phyloP scores from a whole-genome alignment of 2,329 filamentous ascomycete genomes.

The Cordyceps cateniannulata region DNA sequence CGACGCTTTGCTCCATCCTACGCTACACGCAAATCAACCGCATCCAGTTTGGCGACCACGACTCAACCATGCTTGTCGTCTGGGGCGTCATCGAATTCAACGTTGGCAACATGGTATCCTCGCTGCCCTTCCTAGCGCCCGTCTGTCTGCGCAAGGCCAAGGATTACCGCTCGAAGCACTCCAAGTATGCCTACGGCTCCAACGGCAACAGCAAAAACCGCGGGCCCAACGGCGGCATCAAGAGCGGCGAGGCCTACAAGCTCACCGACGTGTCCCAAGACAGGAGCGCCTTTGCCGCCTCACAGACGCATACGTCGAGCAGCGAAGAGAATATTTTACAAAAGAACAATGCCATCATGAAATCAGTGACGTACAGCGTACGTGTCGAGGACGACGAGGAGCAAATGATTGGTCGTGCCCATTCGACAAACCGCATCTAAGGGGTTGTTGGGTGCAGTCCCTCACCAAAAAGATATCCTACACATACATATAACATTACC shows the following conservation, averaged over 20 bases:
- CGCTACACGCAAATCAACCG: constrained; percentile 44
- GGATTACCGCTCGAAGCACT: constrained; percentile 34
- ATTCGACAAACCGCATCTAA: neutral
- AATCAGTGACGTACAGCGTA: constrained; percentile 37
- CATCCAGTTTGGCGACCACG: constrained; percentile 43
- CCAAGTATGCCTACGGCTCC: constrained; percentile 24
- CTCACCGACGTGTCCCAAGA: constrained; percentile 31
- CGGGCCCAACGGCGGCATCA: constrained; percentile 16
- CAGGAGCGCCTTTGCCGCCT: constrained; percentile 24
- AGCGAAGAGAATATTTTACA: constrained; percentile 36
- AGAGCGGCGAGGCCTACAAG: constrained; percentile 28
- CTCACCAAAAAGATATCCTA: neutral
- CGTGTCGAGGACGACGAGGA: constrained; percentile 26
- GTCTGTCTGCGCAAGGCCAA: constrained; percentile 36
- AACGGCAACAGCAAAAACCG: constrained; percentile 19
- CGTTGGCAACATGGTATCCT: constrained; percentile 44
- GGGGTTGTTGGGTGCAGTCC: neutral
- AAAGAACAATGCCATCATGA: constrained; percentile 30
- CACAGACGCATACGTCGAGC: constrained; percentile 19
- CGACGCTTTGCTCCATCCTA: constrained; percentile 47
- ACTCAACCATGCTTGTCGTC: constrained; percentile 49
- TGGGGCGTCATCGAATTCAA: constrained; percentile 55
- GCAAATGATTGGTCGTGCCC: neutral
- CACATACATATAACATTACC: neutral
- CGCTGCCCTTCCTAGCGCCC: constrained; percentile 38